Evolutionary conservation across 2,329 filamentous ascomycete species (phyloP).

Genomic region (Microdochium trichocladiopsis): DNA sequence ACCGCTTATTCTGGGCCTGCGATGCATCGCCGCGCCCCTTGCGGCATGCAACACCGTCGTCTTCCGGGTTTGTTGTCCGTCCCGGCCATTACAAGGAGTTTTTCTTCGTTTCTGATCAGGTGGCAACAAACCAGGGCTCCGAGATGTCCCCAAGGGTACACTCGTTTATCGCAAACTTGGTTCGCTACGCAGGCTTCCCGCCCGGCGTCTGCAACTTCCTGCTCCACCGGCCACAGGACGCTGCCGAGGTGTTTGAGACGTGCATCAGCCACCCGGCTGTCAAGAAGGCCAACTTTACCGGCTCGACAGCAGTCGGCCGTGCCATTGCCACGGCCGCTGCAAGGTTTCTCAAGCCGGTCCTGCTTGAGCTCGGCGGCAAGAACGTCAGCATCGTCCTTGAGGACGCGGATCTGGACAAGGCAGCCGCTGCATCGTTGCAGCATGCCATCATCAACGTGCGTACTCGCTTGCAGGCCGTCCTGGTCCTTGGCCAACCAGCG

Average conservation of each 20-base stretch:
- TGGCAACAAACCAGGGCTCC: too few species aligned
- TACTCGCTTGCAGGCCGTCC: too few species aligned
- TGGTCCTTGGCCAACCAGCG: too few species aligned
- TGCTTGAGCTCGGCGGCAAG: slow-evolving; percentile 43
- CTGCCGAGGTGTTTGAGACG: slow-evolving; percentile 21
- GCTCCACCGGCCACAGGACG: slow-evolving; percentile 21
- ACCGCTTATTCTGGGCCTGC: too few species aligned
- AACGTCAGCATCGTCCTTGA: slow-evolving; percentile 31
- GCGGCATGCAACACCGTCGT: too few species aligned
- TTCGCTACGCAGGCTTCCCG: slow-evolving; percentile 33
- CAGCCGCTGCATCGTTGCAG: too few species aligned
- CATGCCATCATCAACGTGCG: too few species aligned
- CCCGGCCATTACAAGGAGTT: too few species aligned
- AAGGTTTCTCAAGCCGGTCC: slow-evolving; percentile 32
- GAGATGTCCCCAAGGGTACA: slow-evolving; percentile 23
- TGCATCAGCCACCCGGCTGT: slow-evolving; percentile 28
- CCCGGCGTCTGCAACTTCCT: slow-evolving; percentile 31
- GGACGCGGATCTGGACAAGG: slow-evolving; percentile 35
- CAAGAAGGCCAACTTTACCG: slow-evolving; percentile 36
- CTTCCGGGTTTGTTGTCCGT: too few species aligned
- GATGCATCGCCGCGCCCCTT: too few species aligned
- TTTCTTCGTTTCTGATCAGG: too few species aligned
- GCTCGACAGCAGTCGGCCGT: slow-evolving; percentile 32
- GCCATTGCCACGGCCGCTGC: slow-evolving; percentile 28
- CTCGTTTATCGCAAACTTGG: slow-evolving; percentile 23